A percentile compares a stretch with the other conserved stretches of the same genome.
Evolutionary conservation across 768 basidiomycete species (phyloP).

Genomic region (Rhodotorula graminis): DNA sequence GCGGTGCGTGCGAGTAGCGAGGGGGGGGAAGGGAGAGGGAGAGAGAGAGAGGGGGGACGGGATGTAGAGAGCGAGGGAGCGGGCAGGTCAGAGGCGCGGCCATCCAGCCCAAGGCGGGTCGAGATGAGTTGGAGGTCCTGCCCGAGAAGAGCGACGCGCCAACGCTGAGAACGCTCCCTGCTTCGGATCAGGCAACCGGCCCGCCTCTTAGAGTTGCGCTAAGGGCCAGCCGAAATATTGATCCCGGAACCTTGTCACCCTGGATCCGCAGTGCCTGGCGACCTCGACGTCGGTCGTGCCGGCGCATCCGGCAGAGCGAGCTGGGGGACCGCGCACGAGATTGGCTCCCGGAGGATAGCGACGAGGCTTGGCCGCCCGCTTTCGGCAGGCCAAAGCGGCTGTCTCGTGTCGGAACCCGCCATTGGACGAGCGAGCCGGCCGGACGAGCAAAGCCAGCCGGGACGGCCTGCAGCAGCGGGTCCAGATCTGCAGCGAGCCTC

Average conservation of each 20-base stretch:
- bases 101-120: constrained; percentile 6
- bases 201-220: constrained; percentile 14
- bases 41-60: not conserved
- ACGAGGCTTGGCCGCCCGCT: no score
- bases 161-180: not conserved
- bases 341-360: no score
- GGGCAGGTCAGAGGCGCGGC: not conserved
- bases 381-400: no score
- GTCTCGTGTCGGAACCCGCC: no score
- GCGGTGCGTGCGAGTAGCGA: not conserved
- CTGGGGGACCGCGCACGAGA: no score
- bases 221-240: not conserved
- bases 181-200: constrained; percentile 28
- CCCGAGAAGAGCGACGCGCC: not conserved
- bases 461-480: no score
- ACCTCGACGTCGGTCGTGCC: no score
- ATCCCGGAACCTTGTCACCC: not conserved
- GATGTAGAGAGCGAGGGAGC: not conserved
- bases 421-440: no score
- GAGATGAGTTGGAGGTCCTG: constrained; percentile 25
- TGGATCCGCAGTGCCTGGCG: not conserved
- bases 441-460: no score
- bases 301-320: not conserved
- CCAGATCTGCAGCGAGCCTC: no score
- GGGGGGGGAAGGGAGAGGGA: not conserved